Base-by-base conservation (phyloP, 805 yeast species). In the Saturnispora ahearnii region DNA sequence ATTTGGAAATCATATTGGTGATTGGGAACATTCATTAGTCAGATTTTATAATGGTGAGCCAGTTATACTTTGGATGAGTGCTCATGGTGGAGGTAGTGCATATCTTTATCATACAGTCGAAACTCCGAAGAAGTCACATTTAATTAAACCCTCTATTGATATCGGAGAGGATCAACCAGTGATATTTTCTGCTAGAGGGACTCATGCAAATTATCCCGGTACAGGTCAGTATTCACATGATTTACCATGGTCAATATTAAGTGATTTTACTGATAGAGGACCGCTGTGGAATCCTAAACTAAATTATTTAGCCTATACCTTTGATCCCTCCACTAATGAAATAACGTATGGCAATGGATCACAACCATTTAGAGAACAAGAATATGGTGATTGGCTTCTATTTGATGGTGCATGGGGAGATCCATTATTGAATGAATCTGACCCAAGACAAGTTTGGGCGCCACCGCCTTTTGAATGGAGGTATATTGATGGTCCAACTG, bases 71-170 rank as follows among this genome's bases (percentile, higher is more conserved):
- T 91, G 98, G 98, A 85, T 93, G 95, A 83, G 95, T 29, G 98
- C 97, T 0, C 99, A 91, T 66, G 96, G 97, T 2, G 97, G 98
- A 11, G 99, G 99, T 7, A 84, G 89, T 30, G 96, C 96, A 0
- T 91, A 84, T 62, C 73, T 74, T 54, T 90, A 82, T 63, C 73
- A 76, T n/a, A 84, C 87, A 24, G 66, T 90, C 49, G 96, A 88
- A 62, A 82, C 80, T 3, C 46, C 49, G 6, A 28, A 11, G 12
- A 44, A 32, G 58, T 70, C 76, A 53, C 74, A 71, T 45, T 48
- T 28, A 8, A 30, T 48, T 11, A 48, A 42, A 21, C 43, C 50
- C 3, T 40, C 44, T 5, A 21, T 24, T 9, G 68, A 72, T 46
- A 57, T 62, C 9, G 56, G 55, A 3, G 58, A 59, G 31, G 46